Base-by-base conservation (phyloP, 2,329 filamentous ascomycete genomes). In the Nemania bipapillata region DNA sequence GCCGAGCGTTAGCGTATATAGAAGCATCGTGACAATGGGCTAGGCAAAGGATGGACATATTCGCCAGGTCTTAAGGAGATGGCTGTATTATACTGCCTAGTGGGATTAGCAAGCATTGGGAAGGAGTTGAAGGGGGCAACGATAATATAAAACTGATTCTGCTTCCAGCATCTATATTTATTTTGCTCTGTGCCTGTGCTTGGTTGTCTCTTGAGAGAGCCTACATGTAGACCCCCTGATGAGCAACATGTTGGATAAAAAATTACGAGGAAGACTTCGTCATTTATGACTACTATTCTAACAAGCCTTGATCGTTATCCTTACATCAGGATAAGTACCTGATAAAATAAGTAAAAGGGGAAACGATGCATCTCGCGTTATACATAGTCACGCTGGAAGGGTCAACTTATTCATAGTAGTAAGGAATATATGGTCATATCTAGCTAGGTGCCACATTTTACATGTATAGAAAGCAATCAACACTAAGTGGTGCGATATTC, bases 41-140 rank as follows among this genome's bases (percentile, higher is more conserved):
- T 42, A 12, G 49, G 32, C 11, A 45, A 62, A 52, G 52, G 61
- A 37, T 45, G 57, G 35, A 17, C 45, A 53, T 53, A 57, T 47
- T 45, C 17, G n/a, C 35, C 20, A 42, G 35, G 47, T 35, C 26
- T 68, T 59, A 15, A 50, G 54, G 47, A 30, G 28, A 9, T 64
- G 63, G 28, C 15, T 64, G 63, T 61, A 65, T 57, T 37, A 47
- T 65, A 63, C 24, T 54, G 37, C 42, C 59, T 50, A 52, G 40
- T 63, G 54, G 37, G 45, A 55, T 56, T 56, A 50, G 59, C 35
- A 52, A 32, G 63, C 69, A 71, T 69, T 65, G 63, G 60, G 53
- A 24, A 40, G 69, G 69, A 37, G 69, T 69, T 67, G 7, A 20
- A 66, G 49, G 58, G 55, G 47, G 20, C 24, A 57, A 68, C 54